phyloP scores from a whole-genome alignment of 2,329 filamentous ascomycete species.

The Harringtonia lauricola region DNA sequence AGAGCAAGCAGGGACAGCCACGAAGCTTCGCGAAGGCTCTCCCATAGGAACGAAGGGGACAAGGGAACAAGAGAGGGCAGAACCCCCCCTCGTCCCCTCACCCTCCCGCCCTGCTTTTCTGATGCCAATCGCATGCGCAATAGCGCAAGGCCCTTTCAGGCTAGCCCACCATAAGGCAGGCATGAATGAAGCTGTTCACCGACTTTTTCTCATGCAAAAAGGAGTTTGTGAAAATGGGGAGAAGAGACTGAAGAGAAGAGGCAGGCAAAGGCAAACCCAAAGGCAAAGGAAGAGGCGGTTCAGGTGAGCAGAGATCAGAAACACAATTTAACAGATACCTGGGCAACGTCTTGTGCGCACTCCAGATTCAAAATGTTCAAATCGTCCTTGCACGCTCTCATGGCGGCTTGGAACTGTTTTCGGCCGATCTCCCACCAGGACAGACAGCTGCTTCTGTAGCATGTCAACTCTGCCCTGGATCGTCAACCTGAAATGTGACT shows the following conservation, averaged over 20 bases:
- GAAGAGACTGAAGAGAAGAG: neutral
- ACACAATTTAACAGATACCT: no score
- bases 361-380: no score
- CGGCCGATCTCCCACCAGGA: no score
- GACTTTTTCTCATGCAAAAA: constrained; percentile 15
- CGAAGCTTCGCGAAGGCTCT: constrained; percentile 15
- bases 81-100: neutral
- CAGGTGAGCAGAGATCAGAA: neutral
- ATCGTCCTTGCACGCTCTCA: no score
- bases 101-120: constrained; percentile 13
- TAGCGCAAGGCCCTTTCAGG: constrained; percentile 15
- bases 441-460: no score
- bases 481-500: no score
- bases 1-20: constrained; percentile 5
- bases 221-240: constrained; percentile 2
- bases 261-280: neutral
- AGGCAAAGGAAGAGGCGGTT: neutral
- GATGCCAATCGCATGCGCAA: constrained; percentile 14
- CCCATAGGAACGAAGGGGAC: constrained; percentile 10
- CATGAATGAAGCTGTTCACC: constrained; percentile 14
- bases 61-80: neutral
- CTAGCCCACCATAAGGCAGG: constrained; percentile 5
- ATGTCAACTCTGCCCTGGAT: no score
- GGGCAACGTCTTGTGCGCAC: no score
- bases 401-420: no score